Evolutionary conservation across 331 rosid genomes (phyloP).

Genomic region (Pyrus hybrid): DNA sequence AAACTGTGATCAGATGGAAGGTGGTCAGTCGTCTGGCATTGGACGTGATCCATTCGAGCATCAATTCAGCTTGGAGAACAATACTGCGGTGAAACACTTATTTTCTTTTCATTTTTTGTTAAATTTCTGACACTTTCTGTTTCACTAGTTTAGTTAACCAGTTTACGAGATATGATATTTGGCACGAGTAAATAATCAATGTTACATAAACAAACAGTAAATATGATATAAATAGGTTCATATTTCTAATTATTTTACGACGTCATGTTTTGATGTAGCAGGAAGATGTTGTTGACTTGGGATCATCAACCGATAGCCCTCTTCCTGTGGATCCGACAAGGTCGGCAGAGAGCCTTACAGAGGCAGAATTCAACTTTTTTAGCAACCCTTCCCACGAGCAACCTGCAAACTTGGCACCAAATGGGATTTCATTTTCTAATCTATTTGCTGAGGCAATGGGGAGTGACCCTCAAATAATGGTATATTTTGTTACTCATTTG

Average conservation of each 20-base stretch:
- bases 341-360: not conserved
- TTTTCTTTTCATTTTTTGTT: not conserved
- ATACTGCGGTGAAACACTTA: not conserved
- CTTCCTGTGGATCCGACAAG: not conserved
- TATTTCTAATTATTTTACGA: not conserved
- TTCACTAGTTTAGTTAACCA: not conserved
- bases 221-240: not conserved
- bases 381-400: not conserved
- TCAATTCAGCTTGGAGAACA: not conserved
- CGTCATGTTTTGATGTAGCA: not conserved
- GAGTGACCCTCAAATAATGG: not conserved
- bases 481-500: not conserved
- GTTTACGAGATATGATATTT: too few relatives aligned
- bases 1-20: not conserved
- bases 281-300: not conserved
- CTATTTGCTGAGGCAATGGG: not conserved
- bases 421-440: not conserved
- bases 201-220: not conserved
- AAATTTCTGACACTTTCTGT: not conserved
- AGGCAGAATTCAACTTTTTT: not conserved
- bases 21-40: not conserved
- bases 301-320: constrained; percentile 4
- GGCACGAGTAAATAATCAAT: not conserved
- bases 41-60: not conserved
- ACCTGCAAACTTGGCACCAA: not conserved